These are phyloP conservation scores for Cryptosporidium muris DNA, from an alignment of 169 alveolate genomes.

Conservation along the genomic window DNA sequence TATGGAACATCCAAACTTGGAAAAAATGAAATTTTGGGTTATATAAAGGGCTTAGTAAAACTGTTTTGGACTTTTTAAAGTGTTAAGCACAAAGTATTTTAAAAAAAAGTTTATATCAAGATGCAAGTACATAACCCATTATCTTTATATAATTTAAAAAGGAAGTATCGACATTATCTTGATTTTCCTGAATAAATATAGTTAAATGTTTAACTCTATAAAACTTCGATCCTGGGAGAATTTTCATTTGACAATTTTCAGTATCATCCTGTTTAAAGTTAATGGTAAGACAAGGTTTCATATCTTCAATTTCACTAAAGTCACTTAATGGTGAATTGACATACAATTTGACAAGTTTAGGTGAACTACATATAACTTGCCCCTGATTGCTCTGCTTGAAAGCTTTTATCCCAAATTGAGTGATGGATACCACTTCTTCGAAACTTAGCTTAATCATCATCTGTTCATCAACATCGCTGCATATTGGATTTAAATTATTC, in stretches of 20 bases:
- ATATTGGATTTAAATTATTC: constrained; percentile 2
- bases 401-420: constrained; percentile 46
- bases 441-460: constrained; percentile 46
- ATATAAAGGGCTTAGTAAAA: constrained; percentile 87
- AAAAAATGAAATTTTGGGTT: constrained; percentile 89
- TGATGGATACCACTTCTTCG: constrained; percentile 30
- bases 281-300: constrained; percentile 37
- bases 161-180: constrained; percentile 23
- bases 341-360: constrained; percentile 35
- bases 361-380: not conserved
- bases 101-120: constrained; percentile 10
- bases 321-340: constrained; percentile 48
- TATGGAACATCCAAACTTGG: constrained; percentile 95
- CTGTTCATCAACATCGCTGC: constrained; percentile 63
- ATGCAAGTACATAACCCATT: constrained; percentile 33
- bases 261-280: constrained; percentile 17
- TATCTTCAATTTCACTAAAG: constrained; percentile 55
- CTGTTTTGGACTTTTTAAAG: constrained; percentile 83
- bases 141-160: constrained; percentile 40
- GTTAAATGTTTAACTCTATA: constrained; percentile 58
- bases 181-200: constrained; percentile 64
- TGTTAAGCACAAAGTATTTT: constrained; percentile 16
- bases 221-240: constrained; percentile 56
- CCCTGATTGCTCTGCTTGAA: not conserved
- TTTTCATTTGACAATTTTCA: not conserved